phyloP scores from a whole-genome alignment of 495 filamentous ascomycete genomes.

The Penicillium roqueforti region DNA sequence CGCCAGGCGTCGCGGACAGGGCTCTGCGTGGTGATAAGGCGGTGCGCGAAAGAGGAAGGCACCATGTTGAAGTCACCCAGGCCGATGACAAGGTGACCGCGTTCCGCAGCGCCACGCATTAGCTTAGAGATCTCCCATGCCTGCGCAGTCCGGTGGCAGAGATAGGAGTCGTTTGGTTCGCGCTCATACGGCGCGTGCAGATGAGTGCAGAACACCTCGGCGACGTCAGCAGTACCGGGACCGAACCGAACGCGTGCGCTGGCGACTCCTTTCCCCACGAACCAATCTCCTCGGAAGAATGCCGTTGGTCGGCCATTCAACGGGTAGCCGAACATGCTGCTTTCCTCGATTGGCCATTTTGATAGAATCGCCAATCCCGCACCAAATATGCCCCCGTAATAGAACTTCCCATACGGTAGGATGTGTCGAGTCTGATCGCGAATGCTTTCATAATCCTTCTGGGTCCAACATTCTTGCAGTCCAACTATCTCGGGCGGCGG shows the following conservation, averaged over 20 bases:
- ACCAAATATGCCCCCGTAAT: conserved; percentile 82
- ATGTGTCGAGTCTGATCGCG: conserved; percentile 67
- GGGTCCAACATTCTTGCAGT: conserved; percentile 93
- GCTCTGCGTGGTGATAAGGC: conserved; percentile 71
- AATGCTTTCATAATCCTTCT: conserved; percentile 83
- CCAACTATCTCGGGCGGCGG: conserved; percentile 82
- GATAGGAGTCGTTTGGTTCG: conserved; percentile 75
- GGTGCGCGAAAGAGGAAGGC: conserved; percentile 81
- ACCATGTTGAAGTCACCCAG: conserved; percentile 96
- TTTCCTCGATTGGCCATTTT: conserved; percentile 93
- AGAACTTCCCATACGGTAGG: conserved; percentile 94
- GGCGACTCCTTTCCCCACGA: conserved; percentile 90
- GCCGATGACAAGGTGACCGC: conserved; percentile 79
- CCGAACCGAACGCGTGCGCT: conserved; percentile 76
- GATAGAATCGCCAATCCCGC: conserved; percentile 90
- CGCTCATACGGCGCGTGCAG: conserved; percentile 87
- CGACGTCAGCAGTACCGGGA: conserved; percentile 58
- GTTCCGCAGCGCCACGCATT: conserved; percentile 76
- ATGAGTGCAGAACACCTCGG: conserved; percentile 92
- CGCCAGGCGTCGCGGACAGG: conserved; percentile 82
- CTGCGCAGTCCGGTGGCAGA: conserved; percentile 86
- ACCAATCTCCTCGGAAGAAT: conserved; percentile 91
- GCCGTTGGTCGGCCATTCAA: conserved; percentile 90
- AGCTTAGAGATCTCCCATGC: conserved; percentile 97
- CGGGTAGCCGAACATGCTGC: conserved; percentile 79